Conservation (phyloP, 345 rosid species). For the Salix brachista region DNA sequence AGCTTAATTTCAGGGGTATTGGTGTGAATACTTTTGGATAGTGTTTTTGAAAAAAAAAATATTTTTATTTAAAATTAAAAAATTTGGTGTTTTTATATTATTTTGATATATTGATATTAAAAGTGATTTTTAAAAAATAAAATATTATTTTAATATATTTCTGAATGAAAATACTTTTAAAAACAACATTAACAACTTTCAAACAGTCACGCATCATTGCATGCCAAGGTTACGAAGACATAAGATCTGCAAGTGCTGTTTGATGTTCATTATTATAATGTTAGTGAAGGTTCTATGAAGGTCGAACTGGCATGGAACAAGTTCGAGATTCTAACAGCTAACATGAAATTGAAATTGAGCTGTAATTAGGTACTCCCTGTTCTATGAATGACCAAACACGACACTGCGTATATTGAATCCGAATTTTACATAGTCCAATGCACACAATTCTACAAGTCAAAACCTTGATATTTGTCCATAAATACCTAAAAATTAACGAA, state of each 20-base stretch:
- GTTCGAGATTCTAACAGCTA: background rate
- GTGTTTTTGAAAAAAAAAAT: no score
- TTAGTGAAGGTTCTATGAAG: background rate
- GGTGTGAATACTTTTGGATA: no score
- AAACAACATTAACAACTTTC: no score
- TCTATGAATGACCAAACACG: background rate
- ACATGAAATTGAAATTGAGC: background rate
- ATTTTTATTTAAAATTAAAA: no score
- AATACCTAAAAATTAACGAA: background rate
- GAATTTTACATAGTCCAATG: background rate
- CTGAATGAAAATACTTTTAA: no score
- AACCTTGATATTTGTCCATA: slow-evolving; percentile 19
- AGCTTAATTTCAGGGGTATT: background rate
- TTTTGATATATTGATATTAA: no score
- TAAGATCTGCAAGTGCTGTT: no score
- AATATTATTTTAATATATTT: no score
- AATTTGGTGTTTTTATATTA: no score
- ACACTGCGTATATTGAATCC: background rate
- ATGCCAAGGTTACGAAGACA: no score
- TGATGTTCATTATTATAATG: background rate
- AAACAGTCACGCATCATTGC: no score
- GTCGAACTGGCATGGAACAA: background rate
- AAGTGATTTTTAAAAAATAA: no score
- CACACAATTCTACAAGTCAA: slow-evolving; percentile 29
- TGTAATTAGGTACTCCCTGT: background rate